Evolutionary conservation across 805 yeast genomes (phyloP).

Genomic region (Kuraishia molischiana): DNA sequence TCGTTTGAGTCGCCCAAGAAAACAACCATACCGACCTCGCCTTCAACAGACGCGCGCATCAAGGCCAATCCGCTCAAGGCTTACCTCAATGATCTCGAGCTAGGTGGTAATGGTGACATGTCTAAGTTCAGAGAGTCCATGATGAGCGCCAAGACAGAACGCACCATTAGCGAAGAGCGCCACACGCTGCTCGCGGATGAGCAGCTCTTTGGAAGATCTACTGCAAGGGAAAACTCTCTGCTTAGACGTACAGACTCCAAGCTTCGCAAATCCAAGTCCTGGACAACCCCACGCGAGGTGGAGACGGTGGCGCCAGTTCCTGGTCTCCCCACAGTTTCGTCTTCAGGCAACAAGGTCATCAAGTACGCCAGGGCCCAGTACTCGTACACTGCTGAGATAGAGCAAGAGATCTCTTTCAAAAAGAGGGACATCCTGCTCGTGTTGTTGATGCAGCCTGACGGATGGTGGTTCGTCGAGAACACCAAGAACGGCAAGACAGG

Average conservation of each 20-base stretch:
- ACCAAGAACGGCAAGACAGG: constrained; percentile 35
- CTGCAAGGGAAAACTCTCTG: neutral
- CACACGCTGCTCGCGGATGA: neutral
- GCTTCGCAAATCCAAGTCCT: constrained; percentile 18
- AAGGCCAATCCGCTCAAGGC: constrained; percentile 42
- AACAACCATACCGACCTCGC: constrained; percentile 8
- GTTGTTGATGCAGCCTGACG: constrained; percentile 52
- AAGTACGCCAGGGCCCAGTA: constrained; percentile 45
- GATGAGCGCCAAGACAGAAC: constrained; percentile 4
- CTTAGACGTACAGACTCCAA: neutral
- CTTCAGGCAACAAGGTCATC: constrained; percentile 45
- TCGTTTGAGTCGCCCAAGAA: constrained; percentile 3
- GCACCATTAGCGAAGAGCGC: neutral
- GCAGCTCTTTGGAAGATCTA: neutral
- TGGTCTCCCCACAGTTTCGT: constrained; percentile 35
- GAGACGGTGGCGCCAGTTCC: constrained; percentile 9
- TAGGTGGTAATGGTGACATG: constrained; percentile 32
- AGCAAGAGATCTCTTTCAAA: constrained; percentile 50
- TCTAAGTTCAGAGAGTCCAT: constrained; percentile 25
- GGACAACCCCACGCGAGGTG: constrained; percentile 12
- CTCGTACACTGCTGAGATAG: constrained; percentile 49
- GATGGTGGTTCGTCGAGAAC: constrained; percentile 70
- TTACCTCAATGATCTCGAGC: constrained; percentile 34
- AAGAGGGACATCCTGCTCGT: constrained; percentile 48
- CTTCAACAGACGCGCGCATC: constrained; percentile 7